Conservation (phyloP, 768 basidiomycete genomes). For the Candolleomyces efflorescens region DNA sequence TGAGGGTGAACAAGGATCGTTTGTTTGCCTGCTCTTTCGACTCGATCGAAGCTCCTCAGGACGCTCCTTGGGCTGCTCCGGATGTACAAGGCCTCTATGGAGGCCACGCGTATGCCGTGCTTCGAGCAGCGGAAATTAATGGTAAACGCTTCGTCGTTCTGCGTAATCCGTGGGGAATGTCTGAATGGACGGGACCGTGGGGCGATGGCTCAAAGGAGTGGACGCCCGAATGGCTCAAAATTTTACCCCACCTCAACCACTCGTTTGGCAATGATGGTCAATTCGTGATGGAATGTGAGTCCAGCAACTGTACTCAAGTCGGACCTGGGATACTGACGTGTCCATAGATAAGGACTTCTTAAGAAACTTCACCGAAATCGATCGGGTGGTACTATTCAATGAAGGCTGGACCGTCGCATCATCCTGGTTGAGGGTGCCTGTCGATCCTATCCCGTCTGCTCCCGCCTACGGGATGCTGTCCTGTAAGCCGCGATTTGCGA, state of each 20-base stretch:
- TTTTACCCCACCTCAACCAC: constrained; percentile 39
- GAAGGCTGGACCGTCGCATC: constrained; percentile 46
- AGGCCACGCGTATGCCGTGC: constrained; percentile 47
- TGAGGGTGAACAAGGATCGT: constrained; percentile 45
- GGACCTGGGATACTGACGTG: background rate
- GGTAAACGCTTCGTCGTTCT: constrained; percentile 50
- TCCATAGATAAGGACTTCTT: constrained; percentile 44
- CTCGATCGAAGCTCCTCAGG: constrained; percentile 27
- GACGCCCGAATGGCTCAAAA: constrained; percentile 46
- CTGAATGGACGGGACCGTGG: constrained; percentile 51
- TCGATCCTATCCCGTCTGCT: constrained; percentile 28
- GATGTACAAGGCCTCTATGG: constrained; percentile 35
- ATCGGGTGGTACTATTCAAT: constrained; percentile 47
- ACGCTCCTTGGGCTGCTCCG: constrained; percentile 19
- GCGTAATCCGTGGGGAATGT: constrained; percentile 49
- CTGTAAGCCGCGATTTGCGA: constrained; percentile 26
- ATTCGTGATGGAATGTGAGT: constrained; percentile 53
- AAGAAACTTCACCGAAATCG: constrained; percentile 41
- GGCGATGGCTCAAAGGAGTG: constrained; percentile 56
- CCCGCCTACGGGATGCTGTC: constrained; percentile 46
- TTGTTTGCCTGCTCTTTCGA: constrained; percentile 51
- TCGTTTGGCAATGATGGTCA: constrained; percentile 48
- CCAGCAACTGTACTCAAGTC: background rate
- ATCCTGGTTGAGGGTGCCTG: constrained; percentile 43
- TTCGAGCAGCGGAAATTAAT: constrained; percentile 41